Percentiles rank a stretch among this genome's conserved stretches.
Conservation (phyloP, 2,329 filamentous ascomycete species). For the Herpomyces periplanetae region DNA sequence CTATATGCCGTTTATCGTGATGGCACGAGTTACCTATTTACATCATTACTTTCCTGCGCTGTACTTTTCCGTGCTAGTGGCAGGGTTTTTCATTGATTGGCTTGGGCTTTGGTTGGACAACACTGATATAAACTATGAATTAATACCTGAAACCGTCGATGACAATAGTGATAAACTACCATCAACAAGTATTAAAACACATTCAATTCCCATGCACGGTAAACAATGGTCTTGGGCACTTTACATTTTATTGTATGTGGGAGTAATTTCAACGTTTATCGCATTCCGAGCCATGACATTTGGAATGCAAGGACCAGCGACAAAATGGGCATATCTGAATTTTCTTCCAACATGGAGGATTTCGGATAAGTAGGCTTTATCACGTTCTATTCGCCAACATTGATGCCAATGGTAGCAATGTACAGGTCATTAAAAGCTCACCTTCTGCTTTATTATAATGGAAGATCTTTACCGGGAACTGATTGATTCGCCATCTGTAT, state of each 20-base stretch:
- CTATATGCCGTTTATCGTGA: conserved; percentile 75
- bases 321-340: conserved; percentile 60
- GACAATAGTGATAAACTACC: no score
- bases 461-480: no score
- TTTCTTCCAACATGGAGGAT: conserved; percentile 72
- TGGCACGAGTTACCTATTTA: conserved; percentile 95
- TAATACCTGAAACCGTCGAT: no score
- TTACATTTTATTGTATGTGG: conserved; percentile 32
- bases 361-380: no score
- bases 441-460: no score
- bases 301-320: conserved; percentile 57
- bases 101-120: conserved; percentile 24
- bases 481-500: no score
- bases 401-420: no score
- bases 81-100: conserved; percentile 69
- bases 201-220: no score
- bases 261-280: conserved; percentile 43
- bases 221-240: conserved; percentile 21
- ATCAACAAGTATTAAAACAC: no score
- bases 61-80: conserved; percentile 69
- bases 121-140: no score
- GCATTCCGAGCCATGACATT: conserved; percentile 79
- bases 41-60: conserved; percentile 96
- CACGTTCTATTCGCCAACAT: no score
- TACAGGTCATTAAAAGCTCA: no score